Percentiles rank a stretch among this genome's conserved stretches.
phyloP scores from a whole-genome alignment of 2,329 filamentous ascomycete species.

The Metarhizium humberi region DNA sequence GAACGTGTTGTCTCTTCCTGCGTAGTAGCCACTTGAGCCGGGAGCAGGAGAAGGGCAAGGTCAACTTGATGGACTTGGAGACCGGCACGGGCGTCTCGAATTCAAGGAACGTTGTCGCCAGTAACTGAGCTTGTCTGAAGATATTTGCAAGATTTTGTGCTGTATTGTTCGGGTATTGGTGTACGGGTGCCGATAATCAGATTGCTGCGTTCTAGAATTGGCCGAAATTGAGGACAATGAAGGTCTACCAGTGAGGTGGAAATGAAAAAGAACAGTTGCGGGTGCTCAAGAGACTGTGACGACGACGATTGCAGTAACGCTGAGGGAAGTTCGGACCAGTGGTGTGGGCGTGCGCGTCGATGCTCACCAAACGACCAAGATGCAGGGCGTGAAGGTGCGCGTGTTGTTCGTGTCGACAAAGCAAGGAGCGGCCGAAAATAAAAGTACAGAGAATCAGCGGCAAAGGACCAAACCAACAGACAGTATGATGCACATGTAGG shows the following conservation, averaged over 20 bases:
- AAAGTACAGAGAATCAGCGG: constrained; percentile 28
- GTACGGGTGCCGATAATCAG: not conserved
- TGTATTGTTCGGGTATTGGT: not conserved
- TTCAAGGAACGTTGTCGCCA: not conserved
- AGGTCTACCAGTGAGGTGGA: not conserved
- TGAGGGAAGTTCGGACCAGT: not conserved
- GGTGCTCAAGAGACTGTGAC: constrained; percentile 1
- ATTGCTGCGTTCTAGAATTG: not conserved
- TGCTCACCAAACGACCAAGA: not conserved
- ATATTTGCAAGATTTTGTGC: not conserved
- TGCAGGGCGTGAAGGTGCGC: not conserved
- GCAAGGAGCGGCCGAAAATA: constrained; percentile 15
- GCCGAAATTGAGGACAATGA: not conserved
- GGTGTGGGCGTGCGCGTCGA: not conserved
- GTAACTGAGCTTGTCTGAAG: not conserved
- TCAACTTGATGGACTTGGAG: not conserved
- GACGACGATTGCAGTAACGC: not conserved
- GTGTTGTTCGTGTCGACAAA: constrained; percentile 6
- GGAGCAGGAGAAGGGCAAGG: not conserved
- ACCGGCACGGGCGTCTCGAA: not conserved
- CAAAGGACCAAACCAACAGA: constrained; percentile 3
- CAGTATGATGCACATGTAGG: not conserved
- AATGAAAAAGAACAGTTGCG: not conserved
- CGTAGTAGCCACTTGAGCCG: not conserved
- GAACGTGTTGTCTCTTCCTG: not conserved